Evolutionary conservation across 2,329 filamentous ascomycete species (phyloP), one percentile per base, ranked within the genome.

Genomic region (Fusarium bactridioides): DNA sequence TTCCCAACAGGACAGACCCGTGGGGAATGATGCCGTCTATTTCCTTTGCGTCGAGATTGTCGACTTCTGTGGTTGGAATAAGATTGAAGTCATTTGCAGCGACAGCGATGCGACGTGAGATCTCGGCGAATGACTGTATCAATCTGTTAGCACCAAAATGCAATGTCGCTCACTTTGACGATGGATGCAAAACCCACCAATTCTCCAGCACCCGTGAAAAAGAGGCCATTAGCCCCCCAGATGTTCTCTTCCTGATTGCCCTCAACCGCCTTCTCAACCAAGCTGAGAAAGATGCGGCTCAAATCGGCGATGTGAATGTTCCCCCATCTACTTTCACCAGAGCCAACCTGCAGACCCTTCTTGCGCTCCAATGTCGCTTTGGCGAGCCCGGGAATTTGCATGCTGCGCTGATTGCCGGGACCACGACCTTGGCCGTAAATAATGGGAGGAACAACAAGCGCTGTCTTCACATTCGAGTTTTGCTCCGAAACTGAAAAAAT

Each of bases 1-100:
- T 84, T 1, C 89, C 89, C 82, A 86, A 89, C 10, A 86, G 79
- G 11, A 86, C 78, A 47, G 82, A 80, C 25, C 87, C 87, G 54
- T 81, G 82, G 0, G 81, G 78, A 3, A 83, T 78, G 19, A 85
- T 74, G 15, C 81, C 79, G 53, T 85, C 80, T 7, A 84, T 83
- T 10, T 88, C 85, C 1, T 81, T 78, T 4, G 77, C 64, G 23
- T 77, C 70, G 12, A 79, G 48, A 77, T 69, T 66, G 3, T 80
- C 72, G 4, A 80, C 61, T 18, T 69, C 61, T 9, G 61, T 61
- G 8, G 54, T 72, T 1, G 69, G 31, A 3, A 79, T 74, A 4
- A 78, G 54, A 2, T 78, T 75, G 11, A 77, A 65, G 27, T 76
- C 60, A 2, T 54, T 53, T 4, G 79, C 79, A 18, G 74, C 76